These are phyloP conservation scores for Pleurotus salmoneostramineus DNA, from an alignment of 768 basidiomycete species.

Conservation along the genomic window DNA sequence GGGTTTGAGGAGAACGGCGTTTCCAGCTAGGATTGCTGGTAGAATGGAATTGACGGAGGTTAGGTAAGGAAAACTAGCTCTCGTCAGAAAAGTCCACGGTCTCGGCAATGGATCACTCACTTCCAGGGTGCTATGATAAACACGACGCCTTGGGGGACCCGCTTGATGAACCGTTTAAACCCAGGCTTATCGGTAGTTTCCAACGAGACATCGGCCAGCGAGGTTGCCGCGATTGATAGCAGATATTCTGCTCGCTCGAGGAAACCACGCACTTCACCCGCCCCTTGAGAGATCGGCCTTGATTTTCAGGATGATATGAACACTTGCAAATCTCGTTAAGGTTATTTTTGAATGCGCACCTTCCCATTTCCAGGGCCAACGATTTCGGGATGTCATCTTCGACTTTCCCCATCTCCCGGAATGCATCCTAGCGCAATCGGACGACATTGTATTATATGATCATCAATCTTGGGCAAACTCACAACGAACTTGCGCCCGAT, in stretches of 20 bases:
- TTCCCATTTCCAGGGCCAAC: slow-evolving; percentile 87
- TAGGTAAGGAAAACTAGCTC: slow-evolving; percentile 78
- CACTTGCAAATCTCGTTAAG: neutral
- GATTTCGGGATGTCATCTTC: slow-evolving; percentile 66
- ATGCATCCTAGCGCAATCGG: slow-evolving; percentile 35
- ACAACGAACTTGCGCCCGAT: slow-evolving; percentile 52
- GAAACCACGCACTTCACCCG: slow-evolving; percentile 79
- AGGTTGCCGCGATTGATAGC: slow-evolving; percentile 74
- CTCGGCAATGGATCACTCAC: slow-evolving; percentile 37
- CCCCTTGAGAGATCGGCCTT: slow-evolving; percentile 75
- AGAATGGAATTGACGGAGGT: slow-evolving; percentile 89
- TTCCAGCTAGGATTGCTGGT: slow-evolving; percentile 88
- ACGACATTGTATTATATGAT: neutral
- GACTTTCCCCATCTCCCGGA: slow-evolving; percentile 31
- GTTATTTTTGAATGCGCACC: slow-evolving; percentile 42
- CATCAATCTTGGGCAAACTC: neutral
- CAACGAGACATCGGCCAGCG: slow-evolving; percentile 72
- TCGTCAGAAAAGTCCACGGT: neutral
- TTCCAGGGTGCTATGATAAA: slow-evolving; percentile 93
- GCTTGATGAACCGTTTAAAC: slow-evolving; percentile 79
- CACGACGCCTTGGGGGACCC: slow-evolving; percentile 82
- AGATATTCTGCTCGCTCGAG: slow-evolving; percentile 82
- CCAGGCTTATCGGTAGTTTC: slow-evolving; percentile 79
- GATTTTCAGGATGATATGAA: neutral
- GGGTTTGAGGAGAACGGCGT: slow-evolving; percentile 89